Base-by-base conservation (phyloP, 2,329 filamentous ascomycete species). In the Ophiostoma triangulosporum region DNA sequence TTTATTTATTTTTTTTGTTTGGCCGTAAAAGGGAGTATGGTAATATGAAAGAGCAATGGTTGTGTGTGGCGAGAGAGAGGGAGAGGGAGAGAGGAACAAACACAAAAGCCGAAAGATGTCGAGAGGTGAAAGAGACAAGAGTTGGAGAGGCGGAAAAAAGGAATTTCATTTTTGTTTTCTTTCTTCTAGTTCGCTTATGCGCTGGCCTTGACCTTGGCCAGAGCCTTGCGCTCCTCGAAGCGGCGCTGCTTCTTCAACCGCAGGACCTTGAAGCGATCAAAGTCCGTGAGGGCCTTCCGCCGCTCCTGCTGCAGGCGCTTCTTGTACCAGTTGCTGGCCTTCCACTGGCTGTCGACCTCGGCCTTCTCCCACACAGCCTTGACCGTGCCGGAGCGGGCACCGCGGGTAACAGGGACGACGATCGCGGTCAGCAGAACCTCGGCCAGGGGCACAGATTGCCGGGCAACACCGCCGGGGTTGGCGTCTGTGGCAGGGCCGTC, bases 211-310 rank as follows among this genome's bases (percentile, higher is more conserved):
- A 95, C 77, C 83, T 95, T 95, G 70, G 89, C 88, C 70, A 94
- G 80, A 68, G 88, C 84, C 86, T 96, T 97, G 77, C 86, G 86
- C 75, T 95, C 85, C 81, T 96, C 90, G 77, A 94, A 97, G 72
- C 90, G 87, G 73, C 90, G 88, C 85, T 96, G 90, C 84, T 98
- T 98, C 86, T 91, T 94, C 76, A 97, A 80, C 75, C 91, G 85
- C 83, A 97, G 80, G 67, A 97, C 93, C 87, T 98, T 96, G 88
- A 97, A 98, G 73, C 93, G 86, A 80, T 98, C 93, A 71, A 98
- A 98, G 81, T 98, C 93, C 75, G 84, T 94, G 64, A 98, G 80
- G 68, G 82, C 81, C 77, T 85, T 86, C 80, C 93, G 86, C 77
- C 88, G 86, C 74, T 87, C 80, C 66, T 81, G 80, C 76, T 88